phyloP scores from a whole-genome alignment of 169 alveolate species.

The Plasmodium coatneyi region DNA sequence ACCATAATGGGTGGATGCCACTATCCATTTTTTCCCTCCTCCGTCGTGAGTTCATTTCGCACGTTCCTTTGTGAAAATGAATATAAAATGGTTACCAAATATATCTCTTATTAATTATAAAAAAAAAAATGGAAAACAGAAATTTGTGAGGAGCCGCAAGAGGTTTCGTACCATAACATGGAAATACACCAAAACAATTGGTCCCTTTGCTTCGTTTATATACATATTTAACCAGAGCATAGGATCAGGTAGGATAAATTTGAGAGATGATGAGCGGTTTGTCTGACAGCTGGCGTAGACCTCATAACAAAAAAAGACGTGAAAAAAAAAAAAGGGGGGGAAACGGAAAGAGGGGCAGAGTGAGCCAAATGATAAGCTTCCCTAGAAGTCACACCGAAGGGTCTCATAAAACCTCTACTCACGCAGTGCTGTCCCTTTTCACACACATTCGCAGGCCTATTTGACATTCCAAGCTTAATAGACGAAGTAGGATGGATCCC shows the following conservation, averaged over 20 bases:
- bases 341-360: neutral
- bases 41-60: conserved; percentile 1
- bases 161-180: conserved; percentile 86
- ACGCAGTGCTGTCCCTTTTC: neutral
- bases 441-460: conserved; percentile 75
- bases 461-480: conserved; percentile 80
- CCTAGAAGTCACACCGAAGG: neutral
- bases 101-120: conserved; percentile 37
- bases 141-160: conserved; percentile 77
- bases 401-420: neutral
- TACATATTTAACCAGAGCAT: conserved; percentile 82
- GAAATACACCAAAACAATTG: conserved; percentile 84
- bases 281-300: neutral
- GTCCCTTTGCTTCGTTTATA: conserved; percentile 84
- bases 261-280: neutral
- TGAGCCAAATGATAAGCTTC: neutral
- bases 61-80: conserved; percentile 39
- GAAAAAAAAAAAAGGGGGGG: neutral
- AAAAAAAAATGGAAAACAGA: conserved; percentile 35
- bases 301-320: neutral
- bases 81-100: conserved; percentile 44
- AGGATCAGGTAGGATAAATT: conserved; percentile 79
- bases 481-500: conserved; percentile 83
- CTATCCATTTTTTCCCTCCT: neutral
- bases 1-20: neutral